phyloP scores from a whole-genome alignment of 2,329 filamentous ascomycete genomes.

The Monilinia aucupariae region DNA sequence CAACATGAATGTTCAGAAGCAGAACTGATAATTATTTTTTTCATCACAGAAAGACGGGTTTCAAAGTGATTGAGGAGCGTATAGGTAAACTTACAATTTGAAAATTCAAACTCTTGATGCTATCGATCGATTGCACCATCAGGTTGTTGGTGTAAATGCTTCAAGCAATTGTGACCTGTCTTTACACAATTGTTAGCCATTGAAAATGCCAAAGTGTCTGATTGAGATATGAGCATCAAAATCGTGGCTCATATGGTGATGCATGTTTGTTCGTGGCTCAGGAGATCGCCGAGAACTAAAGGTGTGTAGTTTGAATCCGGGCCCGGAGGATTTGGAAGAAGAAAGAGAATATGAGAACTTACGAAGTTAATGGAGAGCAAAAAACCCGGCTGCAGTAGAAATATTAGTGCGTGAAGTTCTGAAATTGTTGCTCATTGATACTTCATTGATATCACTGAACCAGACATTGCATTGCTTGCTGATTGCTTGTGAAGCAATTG shows the following conservation, averaged over 20 bases:
- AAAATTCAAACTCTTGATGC: neutral
- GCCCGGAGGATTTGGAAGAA: neutral
- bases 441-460: neutral
- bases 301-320: slow-evolving; percentile 20
- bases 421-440: neutral
- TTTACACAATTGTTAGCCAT: slow-evolving; percentile 20
- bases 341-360: slow-evolving; percentile 26
- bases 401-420: neutral
- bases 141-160: neutral
- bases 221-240: neutral
- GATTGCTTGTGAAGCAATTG: slow-evolving; percentile 8
- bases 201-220: slow-evolving; percentile 20
- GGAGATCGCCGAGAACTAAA: slow-evolving; percentile 34
- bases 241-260: slow-evolving; percentile 65
- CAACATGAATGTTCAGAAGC: slow-evolving; percentile 66
- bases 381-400: neutral
- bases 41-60: slow-evolving; percentile 53
- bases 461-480: neutral
- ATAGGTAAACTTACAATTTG: slow-evolving; percentile 6
- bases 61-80: neutral
- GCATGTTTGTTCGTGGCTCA: slow-evolving; percentile 53
- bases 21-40: slow-evolving; percentile 63
- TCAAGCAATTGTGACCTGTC: neutral
- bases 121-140: neutral
- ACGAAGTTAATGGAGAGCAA: neutral